Base-by-base conservation (phyloP, 768 basidiomycete species). In the Pluteus cervinus region DNA sequence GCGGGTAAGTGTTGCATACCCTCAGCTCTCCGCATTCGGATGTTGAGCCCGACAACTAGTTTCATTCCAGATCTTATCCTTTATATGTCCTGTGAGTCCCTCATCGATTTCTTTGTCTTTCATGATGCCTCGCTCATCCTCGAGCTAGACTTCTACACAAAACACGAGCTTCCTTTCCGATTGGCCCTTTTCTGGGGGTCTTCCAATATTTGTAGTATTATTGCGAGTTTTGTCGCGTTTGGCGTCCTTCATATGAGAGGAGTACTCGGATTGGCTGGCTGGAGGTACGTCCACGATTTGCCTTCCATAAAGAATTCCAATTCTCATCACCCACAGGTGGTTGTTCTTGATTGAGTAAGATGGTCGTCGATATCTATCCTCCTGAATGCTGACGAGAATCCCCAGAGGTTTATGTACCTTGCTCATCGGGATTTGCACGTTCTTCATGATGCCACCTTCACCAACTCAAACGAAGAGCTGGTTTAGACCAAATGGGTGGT, bases 401-500 rank as follows among this genome's bases (percentile, higher is more conserved):
- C 23, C 4, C 36, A 52, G 48, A 36, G 51, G 51, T 11, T 16
- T 50, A 4, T 42, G 55, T 22, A 79, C 77, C 0, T 57, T 79
- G 3, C n/a, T 50, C 15, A 65, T 82, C 30, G 78, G 79, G 1
- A 26, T 77, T 11, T 54, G 60, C 2, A 67, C 75, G 1, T 79
- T 75, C 55, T 76, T 78, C 58, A 65, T 55, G 37, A 73, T 79
- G 68, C 79, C 79, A 4, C 65, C 75, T 24, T 73, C 72, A 3
- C 77, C 77, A 2, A 79, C 75, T 2, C 75, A 77, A 46, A 76
- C 78, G 1, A 73, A 66, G 41, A 53, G 64, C 1, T 71, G 75
- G 70, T 77, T 72, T 60, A 52, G 77, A 31, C 73, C 72, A 0
- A 71, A 73, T 25, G 75, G 78, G 0, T 81, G 78, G 79, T 80